Conservation (phyloP, 208 protist genomes). For the Trichomonas gallinae region DNA sequence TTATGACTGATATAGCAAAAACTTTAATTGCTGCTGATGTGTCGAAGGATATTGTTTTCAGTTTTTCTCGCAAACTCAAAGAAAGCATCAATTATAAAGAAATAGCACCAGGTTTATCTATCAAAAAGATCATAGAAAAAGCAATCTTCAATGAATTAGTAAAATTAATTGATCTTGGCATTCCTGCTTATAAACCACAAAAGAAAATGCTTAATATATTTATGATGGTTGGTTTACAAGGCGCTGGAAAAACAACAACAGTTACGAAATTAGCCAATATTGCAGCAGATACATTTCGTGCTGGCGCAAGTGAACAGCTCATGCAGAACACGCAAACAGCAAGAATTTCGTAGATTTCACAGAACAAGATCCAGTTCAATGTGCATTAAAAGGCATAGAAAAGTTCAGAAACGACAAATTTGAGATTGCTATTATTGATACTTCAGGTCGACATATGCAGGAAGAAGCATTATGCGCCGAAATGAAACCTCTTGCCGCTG, state of each 20-base stretch:
- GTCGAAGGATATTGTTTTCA: neutral
- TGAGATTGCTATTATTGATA: conserved; percentile 98
- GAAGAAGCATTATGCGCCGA: conserved; percentile 90
- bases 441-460: conserved; percentile 91
- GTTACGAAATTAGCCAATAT: conserved; percentile 89
- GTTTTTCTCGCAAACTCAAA: neutral
- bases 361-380: conserved; percentile 81
- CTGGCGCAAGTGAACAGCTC: conserved; percentile 49
- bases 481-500: conserved; percentile 69
- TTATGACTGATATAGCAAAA: neutral
- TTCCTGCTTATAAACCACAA: neutral
- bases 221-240: conserved; percentile 98
- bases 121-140: neutral
- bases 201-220: conserved; percentile 73
- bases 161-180: neutral
- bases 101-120: neutral
- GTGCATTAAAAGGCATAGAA: conserved; percentile 60
- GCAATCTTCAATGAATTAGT: neutral
- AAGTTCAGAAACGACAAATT: conserved; percentile 48
- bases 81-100: neutral
- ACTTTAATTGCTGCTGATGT: neutral
- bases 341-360: conserved; percentile 78
- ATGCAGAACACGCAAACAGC: conserved; percentile 92
- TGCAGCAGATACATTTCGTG: conserved; percentile 95
- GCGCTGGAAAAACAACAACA: conserved; percentile 80